Evolutionary conservation across 805 yeast species (phyloP).

Genomic region (Metschnikowia hibisci): DNA sequence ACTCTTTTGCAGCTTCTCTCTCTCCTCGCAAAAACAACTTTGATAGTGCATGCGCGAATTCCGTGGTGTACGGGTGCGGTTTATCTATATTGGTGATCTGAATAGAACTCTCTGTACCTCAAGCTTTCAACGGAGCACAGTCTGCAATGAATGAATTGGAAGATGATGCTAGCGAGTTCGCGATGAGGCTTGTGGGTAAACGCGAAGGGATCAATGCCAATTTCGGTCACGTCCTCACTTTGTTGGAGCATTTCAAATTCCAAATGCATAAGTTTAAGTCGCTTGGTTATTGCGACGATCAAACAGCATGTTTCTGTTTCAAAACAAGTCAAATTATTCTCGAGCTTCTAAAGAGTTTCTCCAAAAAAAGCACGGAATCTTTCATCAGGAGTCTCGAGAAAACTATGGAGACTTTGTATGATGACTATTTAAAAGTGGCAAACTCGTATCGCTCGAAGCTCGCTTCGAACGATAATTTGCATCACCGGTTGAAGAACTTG

Average conservation of each 20-base stretch:
- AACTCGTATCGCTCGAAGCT: neutral
- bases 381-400: conserved; percentile 3
- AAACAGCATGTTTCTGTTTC: conserved; percentile 30
- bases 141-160: neutral
- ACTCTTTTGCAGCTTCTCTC: too few relatives aligned
- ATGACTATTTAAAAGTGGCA: conserved; percentile 1
- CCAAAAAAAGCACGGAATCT: neutral
- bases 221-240: conserved; percentile 11
- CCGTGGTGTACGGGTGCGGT: neutral
- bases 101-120: neutral
- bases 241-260: conserved; percentile 33
- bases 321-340: conserved; percentile 2
- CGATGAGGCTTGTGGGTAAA: neutral
- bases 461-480: conserved; percentile 1
- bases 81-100: neutral
- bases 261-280: conserved; percentile 26
- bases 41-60: neutral
- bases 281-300: conserved; percentile 37
- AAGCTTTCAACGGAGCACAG: neutral
- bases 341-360: neutral
- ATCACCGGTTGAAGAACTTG: conserved; percentile 3
- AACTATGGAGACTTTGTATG: conserved; percentile 4
- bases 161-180: neutral
- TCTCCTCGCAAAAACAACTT: too few relatives aligned
- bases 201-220: neutral